These are phyloP conservation scores for Lachnum nothofagi DNA, from an alignment of 2,329 filamentous ascomycete species.

Conservation along the genomic window DNA sequence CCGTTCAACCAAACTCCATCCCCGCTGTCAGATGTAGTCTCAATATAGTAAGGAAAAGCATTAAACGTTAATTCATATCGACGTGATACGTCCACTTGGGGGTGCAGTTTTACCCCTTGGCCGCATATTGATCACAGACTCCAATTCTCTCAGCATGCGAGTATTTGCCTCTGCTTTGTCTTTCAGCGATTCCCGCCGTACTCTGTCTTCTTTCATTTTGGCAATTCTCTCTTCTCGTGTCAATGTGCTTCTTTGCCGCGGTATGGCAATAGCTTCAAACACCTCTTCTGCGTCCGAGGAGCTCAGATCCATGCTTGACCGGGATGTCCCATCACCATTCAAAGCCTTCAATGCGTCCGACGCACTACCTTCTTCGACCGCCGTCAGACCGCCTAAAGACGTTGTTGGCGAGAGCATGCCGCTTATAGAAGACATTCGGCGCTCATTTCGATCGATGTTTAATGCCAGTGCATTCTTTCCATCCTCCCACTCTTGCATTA, in stretches of 20 bases:
- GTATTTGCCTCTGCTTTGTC: constrained; percentile 76
- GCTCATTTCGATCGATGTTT: constrained; percentile 76
- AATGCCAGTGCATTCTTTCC: constrained; percentile 77
- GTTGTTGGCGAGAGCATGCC: constrained; percentile 50
- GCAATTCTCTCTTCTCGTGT: constrained; percentile 81
- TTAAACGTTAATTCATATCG: constrained; percentile 32
- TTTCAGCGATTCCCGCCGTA: constrained; percentile 63
- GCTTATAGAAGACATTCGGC: constrained; percentile 60
- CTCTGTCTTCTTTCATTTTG: constrained; percentile 83
- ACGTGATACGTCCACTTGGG: constrained; percentile 30
- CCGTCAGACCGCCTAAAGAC: constrained; percentile 64
- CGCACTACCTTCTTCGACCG: constrained; percentile 54
- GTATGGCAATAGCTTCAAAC: constrained; percentile 83
- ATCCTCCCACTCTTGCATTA: constrained; percentile 81
- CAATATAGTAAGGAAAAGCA: constrained; percentile 19
- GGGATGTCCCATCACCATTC: constrained; percentile 61
- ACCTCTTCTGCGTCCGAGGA: constrained; percentile 67
- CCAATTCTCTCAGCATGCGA: constrained; percentile 87
- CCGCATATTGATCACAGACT: constrained; percentile 72
- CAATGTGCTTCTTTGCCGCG: constrained; percentile 63
- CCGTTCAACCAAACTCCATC: constrained; percentile 7
- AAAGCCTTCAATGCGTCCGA: constrained; percentile 71
- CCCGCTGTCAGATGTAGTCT: neutral
- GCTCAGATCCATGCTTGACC: constrained; percentile 47
- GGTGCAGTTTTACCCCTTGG: constrained; percentile 33